Base-by-base conservation (phyloP, 108 stramenopile species). In the Nannochloropsis gaditana region DNA sequence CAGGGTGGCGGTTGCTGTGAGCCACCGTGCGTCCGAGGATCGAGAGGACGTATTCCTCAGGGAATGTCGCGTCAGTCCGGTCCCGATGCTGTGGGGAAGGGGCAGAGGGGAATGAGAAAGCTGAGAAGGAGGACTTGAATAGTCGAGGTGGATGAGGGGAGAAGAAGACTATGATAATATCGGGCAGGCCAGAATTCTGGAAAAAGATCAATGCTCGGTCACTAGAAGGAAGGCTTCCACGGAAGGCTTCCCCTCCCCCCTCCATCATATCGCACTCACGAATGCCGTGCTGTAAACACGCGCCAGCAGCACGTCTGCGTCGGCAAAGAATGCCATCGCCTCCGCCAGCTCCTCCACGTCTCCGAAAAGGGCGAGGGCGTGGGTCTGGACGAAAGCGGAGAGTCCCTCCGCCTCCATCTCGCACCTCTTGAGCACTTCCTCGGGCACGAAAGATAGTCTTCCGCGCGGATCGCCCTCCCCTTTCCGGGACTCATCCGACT, bases 381-480 rank as follows among this genome's bases (percentile, higher is more conserved):
- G 59, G 19, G 59, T n/a, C 59, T 73, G 59, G n/a, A 73, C n/a
- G 59, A 73, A 73, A 15, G 59, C n/a, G 19, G 59, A 15, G 19
- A 73, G 59, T n/a, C 59, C 59, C 15, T 73, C 59, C 59, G n/a
- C 59, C 59, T 73, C 59, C 59, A 73, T 73, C 59, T 73, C 59
- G n/a, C 59, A 73, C 6, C n/a, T 73, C 6, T n/a, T n/a, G 3
- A 73, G 59, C 59, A 73, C 59, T 15, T 73, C 59, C 8, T 73
- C 59, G 19, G 59, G 59, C 15, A 73, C 59, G 59, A 73, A 73
- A n/a, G 59, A 15, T n/a, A 73, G 59, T 2, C 59, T 73, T 15
- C 59, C 59, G 19, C 59, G 15, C 59, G 59, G 19, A 4, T 73
- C 59, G 19, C n/a, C 19, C 59, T n/a, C 59, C n/a, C 59, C 59